Conservation (phyloP, 495 filamentous ascomycete species). For the Podospora conica region DNA sequence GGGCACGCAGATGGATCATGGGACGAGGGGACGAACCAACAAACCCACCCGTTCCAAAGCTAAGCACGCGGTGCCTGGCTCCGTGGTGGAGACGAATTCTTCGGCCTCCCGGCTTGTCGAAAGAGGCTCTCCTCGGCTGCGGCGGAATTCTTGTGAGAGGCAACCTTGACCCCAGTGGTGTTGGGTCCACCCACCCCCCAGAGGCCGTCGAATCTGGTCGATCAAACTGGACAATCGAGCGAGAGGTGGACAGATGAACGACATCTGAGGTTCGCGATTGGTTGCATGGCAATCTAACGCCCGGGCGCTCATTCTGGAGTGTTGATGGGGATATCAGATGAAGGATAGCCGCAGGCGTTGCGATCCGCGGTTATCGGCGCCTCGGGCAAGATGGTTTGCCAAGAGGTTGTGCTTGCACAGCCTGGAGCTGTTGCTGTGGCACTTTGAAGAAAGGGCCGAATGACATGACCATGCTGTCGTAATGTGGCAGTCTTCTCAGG, state of each 20-base stretch:
- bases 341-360: not conserved
- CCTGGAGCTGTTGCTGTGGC: not conserved
- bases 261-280: not conserved
- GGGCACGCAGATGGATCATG: no score
- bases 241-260: constrained; percentile 4
- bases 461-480: not conserved
- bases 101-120: not conserved
- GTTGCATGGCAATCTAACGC: not conserved
- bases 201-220: constrained; percentile 2
- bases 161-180: no score
- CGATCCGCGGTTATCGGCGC: not conserved
- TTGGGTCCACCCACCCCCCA: not conserved
- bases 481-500: not conserved
- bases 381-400: not conserved
- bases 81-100: not conserved
- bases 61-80: not conserved
- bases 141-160: not conserved
- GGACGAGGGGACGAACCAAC: constrained; percentile 37
- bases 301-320: not conserved
- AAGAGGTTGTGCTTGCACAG: not conserved
- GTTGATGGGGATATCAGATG: constrained; percentile 5
- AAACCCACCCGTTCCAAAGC: constrained; percentile 19
- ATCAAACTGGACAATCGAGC: constrained; percentile 10
- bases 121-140: not conserved
- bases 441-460: not conserved